Conservation (phyloP, 192 early-diverging fungal genomes). For the Anaeromyces robustus region DNA sequence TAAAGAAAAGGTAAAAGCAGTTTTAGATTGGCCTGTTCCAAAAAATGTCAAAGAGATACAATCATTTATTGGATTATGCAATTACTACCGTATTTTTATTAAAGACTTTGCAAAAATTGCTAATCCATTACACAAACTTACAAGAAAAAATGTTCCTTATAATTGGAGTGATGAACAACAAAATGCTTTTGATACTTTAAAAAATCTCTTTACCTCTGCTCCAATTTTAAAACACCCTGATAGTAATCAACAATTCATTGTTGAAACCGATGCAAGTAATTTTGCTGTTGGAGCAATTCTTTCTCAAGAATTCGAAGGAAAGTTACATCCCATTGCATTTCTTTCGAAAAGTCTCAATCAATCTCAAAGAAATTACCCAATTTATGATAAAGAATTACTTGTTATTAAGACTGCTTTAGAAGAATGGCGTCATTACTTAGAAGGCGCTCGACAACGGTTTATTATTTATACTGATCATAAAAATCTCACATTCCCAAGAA, state of each 20-base stretch:
- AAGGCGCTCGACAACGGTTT: too few species aligned
- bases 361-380: neutral
- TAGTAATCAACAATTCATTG: neutral
- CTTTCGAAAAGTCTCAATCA: too few species aligned
- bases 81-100: slow-evolving; percentile 15
- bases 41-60: slow-evolving; percentile 5
- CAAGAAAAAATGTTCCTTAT: slow-evolving; percentile 10
- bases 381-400: slow-evolving; percentile 3
- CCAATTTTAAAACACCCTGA: slow-evolving; percentile 6
- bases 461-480: too few species aligned
- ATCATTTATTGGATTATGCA: slow-evolving; percentile 13
- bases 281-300: slow-evolving; percentile 3
- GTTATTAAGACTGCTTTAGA: neutral
- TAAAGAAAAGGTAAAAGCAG: slow-evolving; percentile 6
- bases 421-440: neutral
- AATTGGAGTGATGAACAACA: slow-evolving; percentile 4
- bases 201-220: neutral
- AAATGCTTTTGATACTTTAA: neutral
- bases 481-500: too few species aligned
- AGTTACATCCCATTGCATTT: too few species aligned
- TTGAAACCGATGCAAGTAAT: slow-evolving; percentile 7
- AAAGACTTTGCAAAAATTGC: slow-evolving; percentile 13
- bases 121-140: slow-evolving; percentile 4
- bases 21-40: slow-evolving; percentile 8
- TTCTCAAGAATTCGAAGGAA: neutral